These are phyloP conservation scores for Mycena indigotica DNA, from an alignment of 768 basidiomycete genomes.

Conservation along the genomic window DNA sequence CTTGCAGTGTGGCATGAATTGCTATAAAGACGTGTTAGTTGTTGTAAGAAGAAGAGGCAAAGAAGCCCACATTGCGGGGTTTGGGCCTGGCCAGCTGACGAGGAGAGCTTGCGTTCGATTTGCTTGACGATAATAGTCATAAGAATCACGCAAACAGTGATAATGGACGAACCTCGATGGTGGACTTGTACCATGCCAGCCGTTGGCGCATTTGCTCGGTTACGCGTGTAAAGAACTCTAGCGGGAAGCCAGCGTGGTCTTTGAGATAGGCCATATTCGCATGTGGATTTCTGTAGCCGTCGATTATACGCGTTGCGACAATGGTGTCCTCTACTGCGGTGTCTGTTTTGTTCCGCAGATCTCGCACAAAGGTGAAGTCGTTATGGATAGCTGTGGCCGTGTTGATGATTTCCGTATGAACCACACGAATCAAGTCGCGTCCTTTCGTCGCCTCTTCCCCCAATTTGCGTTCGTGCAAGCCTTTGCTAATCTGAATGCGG, in stretches of 20 bases:
- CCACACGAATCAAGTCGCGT: constrained; percentile 63
- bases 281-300: constrained; percentile 77
- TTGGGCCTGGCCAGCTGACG: constrained; percentile 63
- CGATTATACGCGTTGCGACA: constrained; percentile 72
- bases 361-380: constrained; percentile 66
- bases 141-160: not conserved
- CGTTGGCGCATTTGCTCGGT: constrained; percentile 73
- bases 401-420: constrained; percentile 72
- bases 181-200: constrained; percentile 76
- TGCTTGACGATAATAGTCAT: constrained; percentile 44
- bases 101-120: constrained; percentile 82
- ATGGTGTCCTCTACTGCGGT: constrained; percentile 82
- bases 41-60: constrained; percentile 1
- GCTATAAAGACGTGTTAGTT: constrained; percentile 39
- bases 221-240: constrained; percentile 79
- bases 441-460: constrained; percentile 76
- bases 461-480: constrained; percentile 73
- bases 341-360: constrained; percentile 74
- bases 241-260: constrained; percentile 78
- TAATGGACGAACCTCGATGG: constrained; percentile 62
- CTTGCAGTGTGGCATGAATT: constrained; percentile 75
- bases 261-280: constrained; percentile 70
- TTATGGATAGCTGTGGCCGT: constrained; percentile 63
- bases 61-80: constrained; percentile 70
- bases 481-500: constrained; percentile 78